Evolutionary conservation across 2,329 filamentous ascomycete species (phyloP), one percentile per base, ranked within the genome.

Genomic region (Endoconidiophora polonica): DNA sequence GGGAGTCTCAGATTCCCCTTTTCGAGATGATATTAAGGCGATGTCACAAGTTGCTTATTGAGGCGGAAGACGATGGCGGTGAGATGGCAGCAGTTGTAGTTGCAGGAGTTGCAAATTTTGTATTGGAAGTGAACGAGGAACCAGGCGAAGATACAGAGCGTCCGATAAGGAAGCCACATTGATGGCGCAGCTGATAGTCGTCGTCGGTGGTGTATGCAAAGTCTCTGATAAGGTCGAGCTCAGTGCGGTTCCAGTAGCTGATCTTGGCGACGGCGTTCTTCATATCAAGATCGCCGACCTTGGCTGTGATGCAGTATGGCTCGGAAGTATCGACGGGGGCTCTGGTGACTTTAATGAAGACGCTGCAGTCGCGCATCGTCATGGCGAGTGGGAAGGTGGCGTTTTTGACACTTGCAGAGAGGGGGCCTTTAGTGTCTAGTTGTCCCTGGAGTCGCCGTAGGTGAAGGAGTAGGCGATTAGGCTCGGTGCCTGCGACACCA

Each of bases 281-380:
- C 58, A 83, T 72, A 63, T 91, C 85, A 41, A 90, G 70, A 59
- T 91, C 85, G 1, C 81, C 83, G 7, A 91, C 57, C 41, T 63
- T 59, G 16, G 56, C 54, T 5, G 53, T 49, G 12, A 54, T 51
- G n/a, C 7, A 36, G 18, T 42, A 49, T 29, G 40, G 41, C 12
- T 41, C 9, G 10, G 43, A 3, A 1, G 22, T 22, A 10, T 43
- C 54, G 2, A 63, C 63, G 50, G 38, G 29, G 10, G 40, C 40
- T 4, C 50, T 44, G 6, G 49, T 48, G 9, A 86, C 71, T 58
- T 76, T 75, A 39, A 86, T 67, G 59, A 81, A 87, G 57, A 84
- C 74, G 3, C 82, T 85, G 61, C 84, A 87, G 66, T 91, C 85
- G 46, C 85, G 70, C 56, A 91, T 62, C 3, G 85, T 88, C 84